Conservation (phyloP, 164 flowering plant species). For the Macadamia integrifolia region DNA sequence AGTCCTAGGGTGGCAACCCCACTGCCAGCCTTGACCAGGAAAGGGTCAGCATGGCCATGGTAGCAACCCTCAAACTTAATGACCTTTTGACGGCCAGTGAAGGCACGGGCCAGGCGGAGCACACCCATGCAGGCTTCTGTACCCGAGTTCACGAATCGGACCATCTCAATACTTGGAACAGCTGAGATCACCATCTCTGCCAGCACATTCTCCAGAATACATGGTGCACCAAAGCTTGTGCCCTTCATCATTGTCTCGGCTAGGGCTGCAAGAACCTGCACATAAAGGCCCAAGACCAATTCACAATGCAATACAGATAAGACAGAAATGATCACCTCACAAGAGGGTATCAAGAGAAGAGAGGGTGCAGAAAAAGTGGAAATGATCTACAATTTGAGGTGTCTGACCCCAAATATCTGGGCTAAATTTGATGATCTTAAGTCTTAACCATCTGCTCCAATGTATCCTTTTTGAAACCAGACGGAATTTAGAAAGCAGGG, state of each 20-base stretch:
- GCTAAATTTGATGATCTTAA: neutral
- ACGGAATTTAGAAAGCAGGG: neutral
- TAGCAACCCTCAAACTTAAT: constrained; percentile 96
- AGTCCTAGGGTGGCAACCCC: constrained; percentile 96
- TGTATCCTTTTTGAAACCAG: neutral
- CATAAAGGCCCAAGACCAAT: neutral
- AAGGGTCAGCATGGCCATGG: constrained; percentile 98
- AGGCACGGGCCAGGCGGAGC: constrained; percentile 87
- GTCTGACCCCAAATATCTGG: too few species aligned
- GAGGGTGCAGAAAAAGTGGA: neutral
- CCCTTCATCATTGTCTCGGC: constrained; percentile 93
- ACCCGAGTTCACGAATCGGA: constrained; percentile 93
- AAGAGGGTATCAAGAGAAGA: neutral
- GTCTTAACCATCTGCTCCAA: neutral
- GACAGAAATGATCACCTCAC: neutral
- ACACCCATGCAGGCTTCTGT: constrained; percentile 99
- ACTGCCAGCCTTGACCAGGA: constrained; percentile 96
- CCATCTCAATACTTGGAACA: constrained; percentile 95
- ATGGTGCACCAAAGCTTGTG: constrained; percentile 97
- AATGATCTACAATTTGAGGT: neutral
- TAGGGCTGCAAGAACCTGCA: constrained; percentile 81
- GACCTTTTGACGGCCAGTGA: constrained; percentile 53
- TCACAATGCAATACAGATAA: too few species aligned
- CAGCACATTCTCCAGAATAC: constrained; percentile 74
- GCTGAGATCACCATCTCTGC: constrained; percentile 93